Evolutionary conservation across 257 asterid species (phyloP), one percentile per base, ranked within the genome.

Genomic region (Solanum gandarillasii): DNA sequence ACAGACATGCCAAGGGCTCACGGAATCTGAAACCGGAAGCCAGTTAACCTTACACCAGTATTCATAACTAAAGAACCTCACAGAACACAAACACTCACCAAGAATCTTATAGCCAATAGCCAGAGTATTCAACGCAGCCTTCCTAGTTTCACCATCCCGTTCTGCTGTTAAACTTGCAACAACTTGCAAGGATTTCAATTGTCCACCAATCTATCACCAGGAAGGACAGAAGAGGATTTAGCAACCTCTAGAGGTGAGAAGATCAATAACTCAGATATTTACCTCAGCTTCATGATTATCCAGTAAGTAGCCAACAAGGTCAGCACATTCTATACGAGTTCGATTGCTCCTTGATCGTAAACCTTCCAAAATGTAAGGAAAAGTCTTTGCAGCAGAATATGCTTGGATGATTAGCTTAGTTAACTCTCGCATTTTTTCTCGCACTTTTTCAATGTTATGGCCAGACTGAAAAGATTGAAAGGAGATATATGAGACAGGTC

Each of bases 151-250:
- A 88, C 99, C 99, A 87, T 97, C 99, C 89, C 99, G 95, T 88
- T 97, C 99, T 79, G 98, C 96, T 84, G 99, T 96, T 92, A 97
- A 94, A 90, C 98, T 95, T 78, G 99, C 99, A 36, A 97, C 99
- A 68, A 94, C 91, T 95, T 97, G 99, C 98, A 97, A 93, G 87
- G 98, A 96, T 89, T 97, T 97, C 84, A 97, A 89, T 83, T 97
- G 99, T 39, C 97, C 98, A 88, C 93, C 91, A 87, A 97, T 92
- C 99, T 97, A 92, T 87, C 76, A 76, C 78, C 87, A 86, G 72
- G 48, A 52, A 89, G 75, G 48, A 67, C 31, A 16, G 13, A 75
- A 72, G 87, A 73, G 68, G 36, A 83, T 74, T 32, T 58, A 79
- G 52, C 55, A 73, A 84, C n/a, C 88, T 32, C 87, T 43, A 79